phyloP scores from a whole-genome alignment of 805 yeast genomes.

The Wickerhamiella galacta region DNA sequence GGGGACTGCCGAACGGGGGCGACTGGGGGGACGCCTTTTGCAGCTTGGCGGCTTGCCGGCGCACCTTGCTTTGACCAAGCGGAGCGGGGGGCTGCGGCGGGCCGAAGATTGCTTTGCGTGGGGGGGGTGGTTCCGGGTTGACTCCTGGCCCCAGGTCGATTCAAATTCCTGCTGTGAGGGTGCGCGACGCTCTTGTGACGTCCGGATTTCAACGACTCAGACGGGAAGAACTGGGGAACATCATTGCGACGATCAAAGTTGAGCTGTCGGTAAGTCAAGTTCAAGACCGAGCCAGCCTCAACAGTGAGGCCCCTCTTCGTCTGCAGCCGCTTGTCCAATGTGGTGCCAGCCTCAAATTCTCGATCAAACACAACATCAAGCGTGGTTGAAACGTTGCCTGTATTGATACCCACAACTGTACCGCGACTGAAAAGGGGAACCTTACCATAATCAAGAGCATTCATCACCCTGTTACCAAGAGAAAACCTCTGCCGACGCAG shows the following conservation, averaged over 20 bases:
- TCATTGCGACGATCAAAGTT: slow-evolving; percentile 52
- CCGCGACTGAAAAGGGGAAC: slow-evolving; percentile 81
- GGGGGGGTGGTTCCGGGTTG: too few species aligned
- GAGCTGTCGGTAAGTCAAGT: slow-evolving; percentile 57
- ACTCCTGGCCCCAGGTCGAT: too few species aligned
- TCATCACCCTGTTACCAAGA: slow-evolving; percentile 80
- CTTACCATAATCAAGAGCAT: slow-evolving; percentile 72
- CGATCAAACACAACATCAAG: slow-evolving; percentile 72
- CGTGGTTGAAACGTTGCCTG: slow-evolving; percentile 21
- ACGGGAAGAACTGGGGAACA: slow-evolving; percentile 10
- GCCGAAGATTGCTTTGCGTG: too few species aligned
- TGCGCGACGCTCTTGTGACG: not conserved
- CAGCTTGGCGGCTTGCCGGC: too few species aligned
- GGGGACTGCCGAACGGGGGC: too few species aligned
- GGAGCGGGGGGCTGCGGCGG: too few species aligned
- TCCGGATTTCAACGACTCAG: too few species aligned
- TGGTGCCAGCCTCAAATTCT: slow-evolving; percentile 68
- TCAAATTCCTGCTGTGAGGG: not conserved
- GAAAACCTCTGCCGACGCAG: slow-evolving; percentile 61
- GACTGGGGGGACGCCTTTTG: too few species aligned
- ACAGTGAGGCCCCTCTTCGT: slow-evolving; percentile 73
- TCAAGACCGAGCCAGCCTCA: slow-evolving; percentile 67
- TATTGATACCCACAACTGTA: slow-evolving; percentile 59
- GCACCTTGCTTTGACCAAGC: too few species aligned
- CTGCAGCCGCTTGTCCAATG: slow-evolving; percentile 56